A percentile compares a stretch with the other conserved stretches of the same genome.
Evolutionary conservation across 805 yeast species (phyloP).

Genomic region (Monosporozyma aerobia): DNA sequence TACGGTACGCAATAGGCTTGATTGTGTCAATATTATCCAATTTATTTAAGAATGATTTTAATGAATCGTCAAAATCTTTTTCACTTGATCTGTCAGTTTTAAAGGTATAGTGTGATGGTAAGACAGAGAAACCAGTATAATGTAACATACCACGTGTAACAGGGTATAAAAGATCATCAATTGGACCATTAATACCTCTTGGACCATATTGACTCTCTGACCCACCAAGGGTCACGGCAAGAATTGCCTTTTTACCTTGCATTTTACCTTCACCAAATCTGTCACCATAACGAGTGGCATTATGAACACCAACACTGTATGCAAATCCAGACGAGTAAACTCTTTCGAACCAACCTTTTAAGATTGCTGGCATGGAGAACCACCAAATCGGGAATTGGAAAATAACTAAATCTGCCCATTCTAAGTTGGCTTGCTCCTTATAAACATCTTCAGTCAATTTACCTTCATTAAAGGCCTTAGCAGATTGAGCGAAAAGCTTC

Average conservation of each 20-base stretch:
- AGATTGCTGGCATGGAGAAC: constrained; percentile 26
- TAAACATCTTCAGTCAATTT: constrained; percentile 23
- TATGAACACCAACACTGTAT: constrained; percentile 16
- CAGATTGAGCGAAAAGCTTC: constrained; percentile 13
- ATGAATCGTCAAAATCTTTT: constrained; percentile 1
- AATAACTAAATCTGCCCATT: constrained; percentile 25
- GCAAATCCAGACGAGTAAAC: constrained; percentile 19
- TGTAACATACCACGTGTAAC: constrained; percentile 16
- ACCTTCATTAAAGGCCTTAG: constrained; percentile 7
- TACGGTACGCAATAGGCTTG: constrained; percentile 13
- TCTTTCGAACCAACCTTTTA: constrained; percentile 27
- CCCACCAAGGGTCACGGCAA: constrained; percentile 12
- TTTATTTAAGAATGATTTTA: constrained; percentile 2
- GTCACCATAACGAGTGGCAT: constrained; percentile 4
- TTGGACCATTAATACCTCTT: constrained; percentile 17
- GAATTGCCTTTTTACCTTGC: constrained; percentile 16
- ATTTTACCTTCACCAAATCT: constrained; percentile 22
- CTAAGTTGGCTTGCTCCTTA: constrained; percentile 22
- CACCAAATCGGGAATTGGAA: constrained; percentile 28
- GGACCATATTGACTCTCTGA: constrained; percentile 7
- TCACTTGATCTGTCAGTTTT: constrained; percentile 4
- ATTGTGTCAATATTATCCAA: constrained; percentile 5
- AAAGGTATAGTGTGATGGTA: constrained; percentile 14
- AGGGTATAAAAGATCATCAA: constrained; percentile 17
- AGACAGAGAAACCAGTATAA: constrained; percentile 16